These are phyloP conservation scores for Penicillium sp. DNA, from an alignment of 2,329 filamentous ascomycete genomes.

Conservation along the genomic window DNA sequence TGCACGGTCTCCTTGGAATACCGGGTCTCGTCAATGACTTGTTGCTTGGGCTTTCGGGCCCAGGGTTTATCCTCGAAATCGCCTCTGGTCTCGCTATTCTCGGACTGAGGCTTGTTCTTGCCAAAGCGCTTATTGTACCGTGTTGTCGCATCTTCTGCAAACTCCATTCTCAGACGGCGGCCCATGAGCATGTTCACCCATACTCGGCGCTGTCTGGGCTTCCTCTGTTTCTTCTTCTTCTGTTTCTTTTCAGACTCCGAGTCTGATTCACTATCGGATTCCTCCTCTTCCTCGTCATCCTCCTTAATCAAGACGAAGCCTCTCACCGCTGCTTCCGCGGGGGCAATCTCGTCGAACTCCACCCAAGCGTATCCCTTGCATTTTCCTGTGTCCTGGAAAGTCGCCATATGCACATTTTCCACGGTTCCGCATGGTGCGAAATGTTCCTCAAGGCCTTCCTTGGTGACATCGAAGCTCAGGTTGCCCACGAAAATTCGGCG, in stretches of 20 bases:
- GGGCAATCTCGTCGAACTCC: constrained; percentile 76
- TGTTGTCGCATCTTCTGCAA: constrained; percentile 84
- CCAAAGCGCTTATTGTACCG: constrained; percentile 94
- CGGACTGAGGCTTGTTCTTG: constrained; percentile 54
- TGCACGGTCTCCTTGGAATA: constrained; percentile 54
- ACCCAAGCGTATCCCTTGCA: constrained; percentile 98
- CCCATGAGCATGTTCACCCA: constrained; percentile 84
- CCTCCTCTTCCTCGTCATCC: constrained; percentile 51
- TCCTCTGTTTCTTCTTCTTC: constrained; percentile 30
- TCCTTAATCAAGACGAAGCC: constrained; percentile 70
- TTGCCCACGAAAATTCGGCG: constrained; percentile 90
- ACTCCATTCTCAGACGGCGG: constrained; percentile 80
- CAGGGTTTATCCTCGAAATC: constrained; percentile 25
- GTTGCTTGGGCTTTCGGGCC: constrained; percentile 25
- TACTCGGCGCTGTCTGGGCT: constrained; percentile 57
- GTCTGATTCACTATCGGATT: constrained; percentile 36
- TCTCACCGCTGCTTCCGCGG: constrained; percentile 72
- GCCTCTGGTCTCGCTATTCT: constrained; percentile 23
- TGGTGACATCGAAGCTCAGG: constrained; percentile 75
- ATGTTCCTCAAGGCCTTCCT: constrained; percentile 75
- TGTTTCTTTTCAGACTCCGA: constrained; percentile 29
- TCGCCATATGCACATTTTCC: constrained; percentile 81
- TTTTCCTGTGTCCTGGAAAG: constrained; percentile 94
- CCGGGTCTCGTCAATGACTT: constrained; percentile 42
- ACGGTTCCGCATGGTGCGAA: constrained; percentile 84